Conservation (phyloP, 2,329 filamentous ascomycete species). For the Aspergillus sp. region DNA sequence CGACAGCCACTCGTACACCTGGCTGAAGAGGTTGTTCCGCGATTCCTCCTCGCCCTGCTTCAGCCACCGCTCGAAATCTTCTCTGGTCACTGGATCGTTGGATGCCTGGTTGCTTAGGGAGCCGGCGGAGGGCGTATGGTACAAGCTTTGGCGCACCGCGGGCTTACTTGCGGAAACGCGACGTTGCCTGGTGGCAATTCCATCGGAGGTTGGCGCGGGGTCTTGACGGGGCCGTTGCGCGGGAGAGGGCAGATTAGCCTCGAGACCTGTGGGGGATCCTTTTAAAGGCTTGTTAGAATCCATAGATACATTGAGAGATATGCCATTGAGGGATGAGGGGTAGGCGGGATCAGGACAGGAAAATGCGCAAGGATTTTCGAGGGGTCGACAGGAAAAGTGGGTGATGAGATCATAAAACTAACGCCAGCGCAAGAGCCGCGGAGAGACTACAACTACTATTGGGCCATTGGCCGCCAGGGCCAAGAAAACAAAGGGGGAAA, state of each 20-base stretch:
- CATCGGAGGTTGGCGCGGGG: conserved; percentile 21
- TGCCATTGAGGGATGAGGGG: background rate
- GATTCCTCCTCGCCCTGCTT: conserved; percentile 31
- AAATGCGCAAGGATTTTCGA: conserved; percentile 2
- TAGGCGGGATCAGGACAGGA: background rate
- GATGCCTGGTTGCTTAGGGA: conserved; percentile 30
- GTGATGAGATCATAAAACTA: conserved; percentile 22
- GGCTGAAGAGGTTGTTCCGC: conserved; percentile 57
- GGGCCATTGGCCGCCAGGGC: conserved; percentile 10
- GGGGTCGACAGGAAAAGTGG: conserved; percentile 4
- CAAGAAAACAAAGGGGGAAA: conserved; percentile 11
- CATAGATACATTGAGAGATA: conserved; percentile 14
- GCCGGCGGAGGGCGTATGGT: conserved; percentile 25
- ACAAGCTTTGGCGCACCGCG: conserved; percentile 26
- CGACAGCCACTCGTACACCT: conserved; percentile 81
- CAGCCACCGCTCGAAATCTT: conserved; percentile 27
- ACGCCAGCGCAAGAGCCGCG: conserved; percentile 13
- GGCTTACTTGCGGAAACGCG: conserved; percentile 29
- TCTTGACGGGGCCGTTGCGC: conserved; percentile 23
- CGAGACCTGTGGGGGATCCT: conserved; percentile 27
- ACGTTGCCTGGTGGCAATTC: conserved; percentile 28
- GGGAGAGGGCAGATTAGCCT: conserved; percentile 27
- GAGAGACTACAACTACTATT: conserved; percentile 20
- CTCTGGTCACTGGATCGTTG: conserved; percentile 22
- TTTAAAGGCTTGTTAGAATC: conserved; percentile 28